phyloP scores from a whole-genome alignment of 805 yeast species.

The Brettanomyces anomalus region DNA sequence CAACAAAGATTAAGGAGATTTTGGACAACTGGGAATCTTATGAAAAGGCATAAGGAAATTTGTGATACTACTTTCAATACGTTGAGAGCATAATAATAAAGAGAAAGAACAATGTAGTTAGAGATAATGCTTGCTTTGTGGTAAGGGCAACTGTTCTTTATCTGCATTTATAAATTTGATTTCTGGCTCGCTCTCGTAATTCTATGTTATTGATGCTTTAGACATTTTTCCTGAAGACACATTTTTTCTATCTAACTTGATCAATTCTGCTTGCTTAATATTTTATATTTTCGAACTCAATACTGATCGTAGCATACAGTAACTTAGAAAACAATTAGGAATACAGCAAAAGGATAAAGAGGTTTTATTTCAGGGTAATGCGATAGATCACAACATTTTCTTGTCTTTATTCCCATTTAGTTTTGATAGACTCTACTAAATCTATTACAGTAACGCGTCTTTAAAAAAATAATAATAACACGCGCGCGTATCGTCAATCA shows the following conservation, averaged over 20 bases:
- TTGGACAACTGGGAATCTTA: constrained; percentile 94
- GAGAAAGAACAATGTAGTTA: neutral
- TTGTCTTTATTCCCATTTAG: too few species aligned
- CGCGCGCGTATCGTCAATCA: too few species aligned
- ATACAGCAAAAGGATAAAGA: too few species aligned
- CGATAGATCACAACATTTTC: too few species aligned
- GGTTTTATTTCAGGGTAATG: too few species aligned
- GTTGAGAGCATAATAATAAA: neutral
- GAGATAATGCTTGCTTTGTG: neutral
- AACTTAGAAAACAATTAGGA: too few species aligned
- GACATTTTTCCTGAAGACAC: neutral
- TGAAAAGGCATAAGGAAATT: constrained; percentile 41
- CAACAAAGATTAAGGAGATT: constrained; percentile 83
- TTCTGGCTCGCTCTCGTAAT: neutral
- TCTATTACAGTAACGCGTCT: too few species aligned
- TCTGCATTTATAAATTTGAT: neutral
- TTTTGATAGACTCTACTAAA: too few species aligned
- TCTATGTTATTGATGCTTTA: neutral
- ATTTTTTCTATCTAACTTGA: neutral
- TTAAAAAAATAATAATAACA: too few species aligned
- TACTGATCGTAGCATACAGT: too few species aligned
- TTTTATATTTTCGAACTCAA: neutral
- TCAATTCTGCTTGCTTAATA: neutral
- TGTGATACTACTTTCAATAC: neutral
- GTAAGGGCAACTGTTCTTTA: neutral